These are phyloP conservation scores for Melanomma pulvis-pyrius DNA, from an alignment of 495 filamentous ascomycete species.

Conservation along the genomic window DNA sequence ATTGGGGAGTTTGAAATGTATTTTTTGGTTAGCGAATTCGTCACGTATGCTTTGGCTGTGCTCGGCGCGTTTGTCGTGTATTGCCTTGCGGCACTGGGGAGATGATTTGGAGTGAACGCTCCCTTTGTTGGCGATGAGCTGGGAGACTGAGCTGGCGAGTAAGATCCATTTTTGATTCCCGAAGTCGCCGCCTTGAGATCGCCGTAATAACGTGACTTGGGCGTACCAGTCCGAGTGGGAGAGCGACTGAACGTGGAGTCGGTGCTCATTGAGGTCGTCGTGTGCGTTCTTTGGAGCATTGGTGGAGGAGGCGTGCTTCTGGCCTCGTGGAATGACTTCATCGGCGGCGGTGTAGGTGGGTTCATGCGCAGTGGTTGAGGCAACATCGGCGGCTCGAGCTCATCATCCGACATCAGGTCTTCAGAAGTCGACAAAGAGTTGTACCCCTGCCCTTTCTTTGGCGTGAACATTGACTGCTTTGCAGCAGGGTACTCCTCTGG, in stretches of 20 bases:
- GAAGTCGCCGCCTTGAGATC: slow-evolving; percentile 45
- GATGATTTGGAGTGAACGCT: slow-evolving; percentile 2
- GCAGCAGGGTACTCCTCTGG: not conserved
- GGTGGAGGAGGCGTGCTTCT: slow-evolving; percentile 11
- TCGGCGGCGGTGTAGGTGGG: slow-evolving; percentile 38
- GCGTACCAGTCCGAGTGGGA: slow-evolving; percentile 29
- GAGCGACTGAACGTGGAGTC: slow-evolving; percentile 27
- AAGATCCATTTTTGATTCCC: slow-evolving; percentile 32
- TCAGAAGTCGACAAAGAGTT: slow-evolving; percentile 21
- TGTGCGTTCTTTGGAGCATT: slow-evolving; percentile 19
- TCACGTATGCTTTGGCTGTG: not conserved
- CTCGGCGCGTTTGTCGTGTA: slow-evolving; percentile 22
- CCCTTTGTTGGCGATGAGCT: slow-evolving; percentile 13
- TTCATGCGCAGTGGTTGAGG: slow-evolving; percentile 43
- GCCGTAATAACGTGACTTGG: slow-evolving; percentile 48
- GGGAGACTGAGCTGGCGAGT: slow-evolving; percentile 24
- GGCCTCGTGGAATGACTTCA: slow-evolving; percentile 6
- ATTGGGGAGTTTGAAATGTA: slow-evolving; percentile 6
- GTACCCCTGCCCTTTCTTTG: slow-evolving; percentile 24
- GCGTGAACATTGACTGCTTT: slow-evolving; percentile 14
- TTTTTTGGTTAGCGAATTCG: not conserved
- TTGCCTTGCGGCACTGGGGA: slow-evolving; percentile 19
- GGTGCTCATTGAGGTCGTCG: slow-evolving; percentile 27
- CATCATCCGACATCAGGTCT: slow-evolving; percentile 30
- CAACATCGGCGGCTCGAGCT: slow-evolving; percentile 30